Percentiles rank a stretch among this genome's conserved stretches.
Evolutionary conservation across 192 early-diverging fungal genomes (phyloP).

Genomic region (Martensiomyces pterosporus): DNA sequence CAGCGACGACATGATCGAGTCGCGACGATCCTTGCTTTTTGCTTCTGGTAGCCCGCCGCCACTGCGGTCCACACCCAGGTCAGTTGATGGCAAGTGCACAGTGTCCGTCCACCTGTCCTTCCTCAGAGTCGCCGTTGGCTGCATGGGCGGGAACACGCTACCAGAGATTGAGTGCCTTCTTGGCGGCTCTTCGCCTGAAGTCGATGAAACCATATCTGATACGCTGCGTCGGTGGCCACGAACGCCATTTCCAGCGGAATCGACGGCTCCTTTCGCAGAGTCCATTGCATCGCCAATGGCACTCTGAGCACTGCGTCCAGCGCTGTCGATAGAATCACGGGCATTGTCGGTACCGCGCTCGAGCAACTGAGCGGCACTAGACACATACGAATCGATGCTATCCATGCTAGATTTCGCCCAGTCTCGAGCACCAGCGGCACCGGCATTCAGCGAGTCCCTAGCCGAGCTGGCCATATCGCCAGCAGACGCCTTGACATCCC

Average conservation of each 20-base stretch:
- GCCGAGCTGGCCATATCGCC: conserved; percentile 1
- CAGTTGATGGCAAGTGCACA: too few species aligned
- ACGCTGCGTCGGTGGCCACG: background rate
- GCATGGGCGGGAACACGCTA: background rate
- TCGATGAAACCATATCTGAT: background rate
- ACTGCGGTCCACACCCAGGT: too few species aligned
- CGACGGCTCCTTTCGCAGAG: too few species aligned
- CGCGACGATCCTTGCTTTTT: conserved; percentile 12
- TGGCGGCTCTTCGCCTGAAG: background rate
- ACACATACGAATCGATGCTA: too few species aligned
- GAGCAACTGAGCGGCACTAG: too few species aligned
- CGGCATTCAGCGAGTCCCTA: conserved; percentile 5
- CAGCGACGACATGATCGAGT: conserved; percentile 19
- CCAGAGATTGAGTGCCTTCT: background rate
- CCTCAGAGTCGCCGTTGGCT: background rate
- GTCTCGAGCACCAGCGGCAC: background rate
- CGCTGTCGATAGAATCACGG: too few species aligned
- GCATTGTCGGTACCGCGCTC: too few species aligned
- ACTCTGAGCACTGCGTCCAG: too few species aligned
- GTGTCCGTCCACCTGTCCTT: background rate
- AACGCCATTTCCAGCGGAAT: too few species aligned
- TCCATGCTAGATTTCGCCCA: background rate
- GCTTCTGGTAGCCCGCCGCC: background rate
- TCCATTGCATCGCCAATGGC: too few species aligned
- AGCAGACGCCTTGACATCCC: background rate